Base-by-base conservation (phyloP, 108 stramenopile species). In the Fragilaria crotonensis region DNA sequence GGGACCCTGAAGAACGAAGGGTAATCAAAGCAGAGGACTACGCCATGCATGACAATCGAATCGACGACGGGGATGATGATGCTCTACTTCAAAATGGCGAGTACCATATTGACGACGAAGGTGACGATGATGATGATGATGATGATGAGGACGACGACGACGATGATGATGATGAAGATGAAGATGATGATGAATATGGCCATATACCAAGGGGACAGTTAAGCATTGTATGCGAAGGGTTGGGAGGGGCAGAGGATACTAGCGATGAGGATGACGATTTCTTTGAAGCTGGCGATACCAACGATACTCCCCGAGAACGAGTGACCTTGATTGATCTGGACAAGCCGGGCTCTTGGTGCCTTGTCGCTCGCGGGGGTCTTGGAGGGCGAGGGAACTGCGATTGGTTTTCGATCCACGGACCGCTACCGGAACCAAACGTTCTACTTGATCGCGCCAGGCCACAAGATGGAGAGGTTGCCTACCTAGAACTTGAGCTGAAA, bases 401-500 rank as follows among this genome's bases (percentile, higher is more conserved):
- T 14, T 83, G 75, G 60, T 80, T 76, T 48, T 78, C 79, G 26
- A 45, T 57, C n/a, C 78, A 78, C 19, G 66, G 63, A 21, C 70
- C 78, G 14, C 51, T 75, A 20, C 72, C 80, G 17, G 54, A 66
- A 14, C 49, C 57, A 1, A 45, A 71, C 45, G 19, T 59, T 14
- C 27, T 77, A 44, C 48, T 53, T 0, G 57, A 73, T 54, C 70
- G 78, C 57, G 67, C 85, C 11, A 63, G 48, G 60, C 73, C 85
- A 0, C 45, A 60, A 49, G 33, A 31, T 4, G 79, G 85, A 22
- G 82, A 81, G 31, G 36, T 47, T 29, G 75, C 72, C 21, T 69
- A 71, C 59, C 45, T 97, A 28, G 89, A 93, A 50, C 72, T 99
- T 27, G 97, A 98, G 66, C 66, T 99, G 25, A 95, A 97, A 66